Conservation (phyloP, 192 early-diverging fungal species). For the Piromyces sp. region DNA sequence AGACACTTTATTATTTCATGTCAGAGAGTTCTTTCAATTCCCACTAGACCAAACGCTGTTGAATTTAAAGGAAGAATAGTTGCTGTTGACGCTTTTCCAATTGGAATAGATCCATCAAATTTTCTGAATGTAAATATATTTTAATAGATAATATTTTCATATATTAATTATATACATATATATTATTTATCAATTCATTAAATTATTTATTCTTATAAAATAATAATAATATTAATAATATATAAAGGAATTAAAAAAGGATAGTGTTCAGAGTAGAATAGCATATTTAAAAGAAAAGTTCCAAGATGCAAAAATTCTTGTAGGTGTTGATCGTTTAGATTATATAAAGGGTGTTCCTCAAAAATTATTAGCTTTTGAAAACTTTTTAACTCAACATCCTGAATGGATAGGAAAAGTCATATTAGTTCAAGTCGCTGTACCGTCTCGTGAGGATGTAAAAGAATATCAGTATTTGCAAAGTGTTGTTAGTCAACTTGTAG, state of each 20-base stretch:
- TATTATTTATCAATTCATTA: no score
- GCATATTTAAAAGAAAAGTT: slow-evolving; percentile 17
- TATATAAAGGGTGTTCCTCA: slow-evolving; percentile 34
- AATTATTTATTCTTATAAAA: no score
- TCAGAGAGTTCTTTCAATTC: slow-evolving; percentile 83
- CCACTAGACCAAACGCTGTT: slow-evolving; percentile 80
- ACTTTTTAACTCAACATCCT: slow-evolving; percentile 21
- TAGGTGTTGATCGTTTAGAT: slow-evolving; percentile 38
- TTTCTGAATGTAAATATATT: slow-evolving; percentile 23
- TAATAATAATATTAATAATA: no score
- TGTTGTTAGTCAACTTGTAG: background rate
- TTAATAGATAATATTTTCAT: no score
- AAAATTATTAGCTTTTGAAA: slow-evolving; percentile 37
- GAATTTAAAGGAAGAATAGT: slow-evolving; percentile 84
- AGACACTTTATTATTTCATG: slow-evolving; percentile 94
- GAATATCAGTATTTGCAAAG: background rate
- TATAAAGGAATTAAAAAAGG: background rate
- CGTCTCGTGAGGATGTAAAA: background rate
- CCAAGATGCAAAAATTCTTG: slow-evolving; percentile 20
- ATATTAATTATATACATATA: no score
- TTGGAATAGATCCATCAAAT: slow-evolving; percentile 93
- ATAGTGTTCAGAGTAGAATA: slow-evolving; percentile 19
- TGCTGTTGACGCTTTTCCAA: slow-evolving; percentile 94
- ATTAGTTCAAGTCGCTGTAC: slow-evolving; percentile 74
- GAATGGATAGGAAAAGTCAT: slow-evolving; percentile 46